Evolutionary conservation across 2,329 filamentous ascomycete species (phyloP), one percentile per base, ranked within the genome.

Genomic region (Colletotrichum filicis): DNA sequence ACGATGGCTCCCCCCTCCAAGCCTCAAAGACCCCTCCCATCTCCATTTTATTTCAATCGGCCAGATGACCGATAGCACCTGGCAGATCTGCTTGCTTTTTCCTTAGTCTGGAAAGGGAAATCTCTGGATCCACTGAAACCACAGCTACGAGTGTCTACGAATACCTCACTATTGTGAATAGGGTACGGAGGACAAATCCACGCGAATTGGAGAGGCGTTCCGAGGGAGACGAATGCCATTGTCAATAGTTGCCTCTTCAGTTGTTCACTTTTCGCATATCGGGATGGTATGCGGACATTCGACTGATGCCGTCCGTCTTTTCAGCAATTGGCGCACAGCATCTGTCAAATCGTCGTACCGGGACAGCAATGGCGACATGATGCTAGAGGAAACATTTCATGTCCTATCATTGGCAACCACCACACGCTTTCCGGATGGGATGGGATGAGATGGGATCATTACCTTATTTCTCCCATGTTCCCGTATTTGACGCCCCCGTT

Each of bases 391-490:
- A 53, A n/a, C 37, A 53, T 53, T 22, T 22, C 14, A 22, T 46
- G 28, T 71, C 52, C 64, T 61, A 63, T 57, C 57, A 42, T 62
- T 68, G 69, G 64, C 66, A 53, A 66, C 64, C 12, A 37, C 9
- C 37, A 28, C 61, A 68, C 37, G 55, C 60, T 22, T 58, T 55
- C 49, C 19, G 32, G 66, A 60, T 46, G 60, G 52, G 52, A 60
- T 49, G 24, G 32, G 66, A 64, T 46, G 70, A 32, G 63, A 58
- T 37, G 70, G 60, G 60, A 65, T 64, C 53, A 37, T 66, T 70
- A 73, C 55, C 70, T 73, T 65, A 65, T 64, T 70, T 70, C 60
- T 73, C 60, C 60, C 66, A 65, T 64, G 66, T 61, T 73, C 70
- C 70, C 66, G 70, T 73, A 73, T 73, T 73, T 30, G 35, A 73